phyloP scores from a whole-genome alignment of 2,329 filamentous ascomycete species.

The Nannizziopsis arthrosporioides region DNA sequence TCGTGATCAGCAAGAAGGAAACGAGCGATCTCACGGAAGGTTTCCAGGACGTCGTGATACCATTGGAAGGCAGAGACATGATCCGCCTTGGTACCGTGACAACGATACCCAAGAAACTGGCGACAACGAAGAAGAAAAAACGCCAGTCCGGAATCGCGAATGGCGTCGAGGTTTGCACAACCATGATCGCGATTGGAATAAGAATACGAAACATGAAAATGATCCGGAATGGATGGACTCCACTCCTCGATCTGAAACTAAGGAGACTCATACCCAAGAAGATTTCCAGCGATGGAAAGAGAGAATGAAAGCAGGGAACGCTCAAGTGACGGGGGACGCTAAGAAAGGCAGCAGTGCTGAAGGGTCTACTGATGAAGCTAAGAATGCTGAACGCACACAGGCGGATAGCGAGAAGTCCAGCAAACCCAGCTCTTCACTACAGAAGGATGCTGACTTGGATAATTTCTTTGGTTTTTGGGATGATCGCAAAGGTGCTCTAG shows the following conservation, averaged over 20 bases:
- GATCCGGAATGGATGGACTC: constrained; percentile 88
- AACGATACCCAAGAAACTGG: constrained; percentile 32
- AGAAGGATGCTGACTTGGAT: constrained; percentile 57
- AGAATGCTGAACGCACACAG: constrained; percentile 27
- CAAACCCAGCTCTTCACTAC: constrained; percentile 49
- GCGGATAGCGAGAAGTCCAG: constrained; percentile 42
- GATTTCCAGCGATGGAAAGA: constrained; percentile 95
- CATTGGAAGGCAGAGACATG: constrained; percentile 52
- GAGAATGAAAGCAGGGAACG: constrained; percentile 60
- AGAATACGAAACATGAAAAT: constrained; percentile 51
- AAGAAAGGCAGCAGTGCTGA: constrained; percentile 33
- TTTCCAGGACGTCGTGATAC: constrained; percentile 52
- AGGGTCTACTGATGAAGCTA: constrained; percentile 27
- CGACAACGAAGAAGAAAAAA: constrained; percentile 34
- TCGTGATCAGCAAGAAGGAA: constrained; percentile 44
- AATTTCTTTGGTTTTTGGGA: constrained; percentile 61
- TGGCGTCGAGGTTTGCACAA: constrained; percentile 43
- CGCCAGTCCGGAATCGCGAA: constrained; percentile 50
- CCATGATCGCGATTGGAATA: constrained; percentile 44
- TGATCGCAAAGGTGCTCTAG: constrained; percentile 38
- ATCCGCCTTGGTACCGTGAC: constrained; percentile 58
- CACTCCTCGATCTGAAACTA: constrained; percentile 53
- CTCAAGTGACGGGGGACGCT: constrained; percentile 27
- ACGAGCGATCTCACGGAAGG: constrained; percentile 41
- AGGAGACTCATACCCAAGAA: constrained; percentile 66